phyloP scores from a whole-genome alignment of 805 yeast species.

The Kuraishia piskuri region DNA sequence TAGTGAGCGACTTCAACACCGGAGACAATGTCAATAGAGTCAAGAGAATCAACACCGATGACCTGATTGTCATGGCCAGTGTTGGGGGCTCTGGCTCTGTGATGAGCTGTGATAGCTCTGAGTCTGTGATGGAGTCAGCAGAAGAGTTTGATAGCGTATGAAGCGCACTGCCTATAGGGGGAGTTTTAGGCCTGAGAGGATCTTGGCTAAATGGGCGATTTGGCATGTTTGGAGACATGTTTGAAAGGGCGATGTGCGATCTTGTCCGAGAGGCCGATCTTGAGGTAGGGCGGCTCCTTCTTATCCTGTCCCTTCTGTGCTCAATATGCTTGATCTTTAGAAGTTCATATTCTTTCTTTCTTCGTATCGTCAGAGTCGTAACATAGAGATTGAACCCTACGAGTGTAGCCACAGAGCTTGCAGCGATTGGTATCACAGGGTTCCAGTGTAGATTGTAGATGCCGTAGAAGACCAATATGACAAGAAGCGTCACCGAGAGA shows the following conservation, averaged over 20 bases:
- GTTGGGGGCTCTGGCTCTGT: constrained; percentile 19
- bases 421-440: constrained; percentile 31
- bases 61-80: constrained; percentile 37
- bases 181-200: background rate
- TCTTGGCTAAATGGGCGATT: background rate
- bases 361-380: constrained; percentile 18
- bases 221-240: background rate
- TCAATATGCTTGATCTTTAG: constrained; percentile 9
- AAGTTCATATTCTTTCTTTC: constrained; percentile 19
- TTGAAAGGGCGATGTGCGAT: background rate
- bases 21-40: constrained; percentile 78
- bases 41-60: constrained; percentile 60
- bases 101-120: constrained; percentile 6
- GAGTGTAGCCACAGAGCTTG: constrained; percentile 24
- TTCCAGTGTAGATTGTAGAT: constrained; percentile 43
- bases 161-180: background rate
- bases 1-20: constrained; percentile 77
- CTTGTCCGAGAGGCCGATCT: background rate
- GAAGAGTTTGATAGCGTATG: background rate
- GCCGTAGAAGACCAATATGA: constrained; percentile 62
- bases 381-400: constrained; percentile 25
- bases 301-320: constrained; percentile 2
- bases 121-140: background rate
- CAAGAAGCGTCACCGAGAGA: constrained; percentile 52
- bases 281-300: background rate